phyloP scores from a whole-genome alignment of 2,329 filamentous ascomycete species.

The Beauveria brongniartii region DNA sequence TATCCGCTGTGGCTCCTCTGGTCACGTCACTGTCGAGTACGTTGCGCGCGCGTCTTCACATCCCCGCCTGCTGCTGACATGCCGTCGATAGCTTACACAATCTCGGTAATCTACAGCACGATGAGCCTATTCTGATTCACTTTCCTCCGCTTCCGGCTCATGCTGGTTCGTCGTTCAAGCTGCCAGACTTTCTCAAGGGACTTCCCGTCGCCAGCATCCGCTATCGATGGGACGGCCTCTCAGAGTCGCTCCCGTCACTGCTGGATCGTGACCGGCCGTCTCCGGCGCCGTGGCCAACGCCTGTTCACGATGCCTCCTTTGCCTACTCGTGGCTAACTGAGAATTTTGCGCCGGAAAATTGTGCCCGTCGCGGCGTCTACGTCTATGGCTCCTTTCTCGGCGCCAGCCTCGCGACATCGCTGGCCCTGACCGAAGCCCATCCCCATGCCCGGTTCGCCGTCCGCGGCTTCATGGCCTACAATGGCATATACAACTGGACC shows the following conservation, averaged over 20 bases:
- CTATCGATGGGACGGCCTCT: conserved; percentile 44
- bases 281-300: conserved; percentile 42
- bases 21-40: conserved; percentile 43
- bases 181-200: conserved; percentile 34
- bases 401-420: conserved; percentile 46
- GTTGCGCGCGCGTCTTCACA: conserved; percentile 15
- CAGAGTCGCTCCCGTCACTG: conserved; percentile 12
- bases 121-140: conserved; percentile 44
- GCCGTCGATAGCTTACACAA: conserved; percentile 40
- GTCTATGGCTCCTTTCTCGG: conserved; percentile 52
- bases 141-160: conserved; percentile 40
- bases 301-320: conserved; percentile 47
- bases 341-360: conserved; percentile 31
- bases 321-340: conserved; percentile 46
- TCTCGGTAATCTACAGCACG: conserved; percentile 25
- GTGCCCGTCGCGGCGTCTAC: conserved; percentile 29
- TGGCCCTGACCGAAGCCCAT: conserved; percentile 49
- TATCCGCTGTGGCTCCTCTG: conserved; percentile 41
- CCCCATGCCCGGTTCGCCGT: conserved; percentile 36
- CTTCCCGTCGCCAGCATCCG: conserved; percentile 47
- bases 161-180: conserved; percentile 17
- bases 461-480: conserved; percentile 46
- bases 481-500: conserved; percentile 59
- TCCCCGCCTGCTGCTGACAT: background rate
- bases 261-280: conserved; percentile 11